Evolutionary conservation across 2,329 filamentous ascomycete genomes (phyloP), one percentile per base, ranked within the genome.

Genomic region (Neopestalotiopsis sp.): DNA sequence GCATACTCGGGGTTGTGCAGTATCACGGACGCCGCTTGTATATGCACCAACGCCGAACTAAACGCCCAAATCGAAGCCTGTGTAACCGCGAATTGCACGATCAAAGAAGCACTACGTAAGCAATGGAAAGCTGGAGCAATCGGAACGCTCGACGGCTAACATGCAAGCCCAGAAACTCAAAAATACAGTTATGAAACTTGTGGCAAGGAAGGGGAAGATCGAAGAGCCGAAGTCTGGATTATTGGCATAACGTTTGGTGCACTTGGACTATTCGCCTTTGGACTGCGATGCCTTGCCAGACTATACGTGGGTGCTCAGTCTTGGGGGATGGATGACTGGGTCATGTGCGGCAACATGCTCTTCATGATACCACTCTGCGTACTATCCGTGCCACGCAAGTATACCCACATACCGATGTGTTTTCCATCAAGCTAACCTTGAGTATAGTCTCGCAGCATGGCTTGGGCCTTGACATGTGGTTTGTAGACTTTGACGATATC

Each of bases 381-480:
- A 12, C 45, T 78, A 4, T 77, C 75, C 7, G 64, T 77, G 61
- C 75, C 76, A 64, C 68, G 76, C 78, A 70, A 68, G 76, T 70
- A 57, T 38, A 17, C 2, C 4, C 20, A 5, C 20, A 2, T 4
- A 14, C 3, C 17, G 20, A 17, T 12, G 38, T 3, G 1, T 28
- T 38, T 57, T 59, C 34, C 12, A 1, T 9, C 63, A 57, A 12
- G 30, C 20, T 67, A 28, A 40, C 14, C 30, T 28, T 24, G 65
- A 3, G 2, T 32, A 14, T 28, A 81, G 81, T 85, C 66, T 75
- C 79, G 12, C 67, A 80, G 10, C 68, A 76, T 57, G 83, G 83
- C 2, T 76, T 84, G 4, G 83, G 83, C 9, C 76, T 74, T 32
- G 82, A 85, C 68, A 81, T 84, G 71, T 85, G 83, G 83, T 81